Conservation (phyloP, 169 alveolate genomes). For the Plasmodium knowlesi region DNA sequence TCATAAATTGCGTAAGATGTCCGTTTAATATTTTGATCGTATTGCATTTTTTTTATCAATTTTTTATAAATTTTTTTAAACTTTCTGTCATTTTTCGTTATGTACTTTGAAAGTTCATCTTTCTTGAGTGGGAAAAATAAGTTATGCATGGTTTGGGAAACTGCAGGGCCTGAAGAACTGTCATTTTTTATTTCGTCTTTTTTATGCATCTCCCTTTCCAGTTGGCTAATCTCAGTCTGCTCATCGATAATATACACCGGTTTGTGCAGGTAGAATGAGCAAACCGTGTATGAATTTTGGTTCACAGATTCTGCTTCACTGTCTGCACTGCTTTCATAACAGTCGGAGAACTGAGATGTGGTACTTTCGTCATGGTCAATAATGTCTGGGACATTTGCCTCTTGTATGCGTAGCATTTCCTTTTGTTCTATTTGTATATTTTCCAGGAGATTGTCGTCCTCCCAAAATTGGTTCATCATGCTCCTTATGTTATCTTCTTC, state of each 20-base stretch:
- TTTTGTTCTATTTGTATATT: background rate
- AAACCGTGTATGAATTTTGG: slow-evolving; percentile 8
- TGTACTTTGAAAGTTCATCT: background rate
- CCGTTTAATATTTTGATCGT: slow-evolving; percentile 13
- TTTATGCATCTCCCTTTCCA: background rate
- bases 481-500: background rate
- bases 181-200: background rate
- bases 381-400: background rate
- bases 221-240: background rate
- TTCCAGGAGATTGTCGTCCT: background rate
- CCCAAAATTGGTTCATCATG: background rate
- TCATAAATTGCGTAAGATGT: slow-evolving; percentile 27
- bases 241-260: slow-evolving; percentile 56
- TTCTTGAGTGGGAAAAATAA: background rate
- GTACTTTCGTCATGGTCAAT: background rate
- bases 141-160: background rate
- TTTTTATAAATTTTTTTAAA: slow-evolving; percentile 12
- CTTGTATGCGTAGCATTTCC: background rate
- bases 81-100: background rate
- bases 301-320: background rate
- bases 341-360: background rate
- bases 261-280: slow-evolving; percentile 40
- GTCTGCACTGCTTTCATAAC: background rate
- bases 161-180: background rate
- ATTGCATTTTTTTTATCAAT: slow-evolving; percentile 48